phyloP scores from a whole-genome alignment of 768 basidiomycete species.

The Strobilomyces dryophilus region DNA sequence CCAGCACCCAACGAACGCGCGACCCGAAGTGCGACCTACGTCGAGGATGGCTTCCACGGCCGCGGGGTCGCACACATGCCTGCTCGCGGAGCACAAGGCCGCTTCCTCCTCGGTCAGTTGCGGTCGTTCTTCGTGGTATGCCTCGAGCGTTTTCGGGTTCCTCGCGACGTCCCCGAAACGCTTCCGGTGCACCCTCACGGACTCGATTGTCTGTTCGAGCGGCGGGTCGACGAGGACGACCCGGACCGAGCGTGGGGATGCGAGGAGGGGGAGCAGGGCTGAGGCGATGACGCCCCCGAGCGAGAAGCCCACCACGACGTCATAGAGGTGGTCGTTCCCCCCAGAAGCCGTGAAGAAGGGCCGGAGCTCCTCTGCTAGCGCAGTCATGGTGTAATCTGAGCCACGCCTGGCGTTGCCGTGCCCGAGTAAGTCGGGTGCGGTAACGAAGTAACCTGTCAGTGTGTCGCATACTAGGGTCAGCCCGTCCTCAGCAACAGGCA shows the following conservation, averaged over 20 bases:
- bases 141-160: not conserved
- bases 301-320: constrained; percentile 20
- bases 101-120: constrained; percentile 4
- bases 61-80: constrained; percentile 5
- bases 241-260: not conserved
- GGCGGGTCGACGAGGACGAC: constrained; percentile 22
- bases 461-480: not conserved
- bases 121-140: not conserved
- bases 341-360: constrained; percentile 1
- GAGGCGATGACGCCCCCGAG: constrained; percentile 16
- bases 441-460: constrained; percentile 20
- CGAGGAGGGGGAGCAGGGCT: constrained; percentile 14
- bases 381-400: constrained; percentile 12
- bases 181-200: not conserved
- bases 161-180: not conserved
- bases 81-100: not conserved
- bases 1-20: not conserved
- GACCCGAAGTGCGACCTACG: constrained; percentile 1
- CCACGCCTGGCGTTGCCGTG: constrained; percentile 11
- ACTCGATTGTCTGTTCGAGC: constrained; percentile 1
- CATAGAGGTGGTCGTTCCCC: not conserved
- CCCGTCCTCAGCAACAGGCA: not conserved
- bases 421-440: constrained; percentile 22
- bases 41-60: constrained; percentile 8
- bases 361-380: constrained; percentile 10